phyloP scores from a whole-genome alignment of 2,329 filamentous ascomycete genomes.

The Ascochyta koolunga region DNA sequence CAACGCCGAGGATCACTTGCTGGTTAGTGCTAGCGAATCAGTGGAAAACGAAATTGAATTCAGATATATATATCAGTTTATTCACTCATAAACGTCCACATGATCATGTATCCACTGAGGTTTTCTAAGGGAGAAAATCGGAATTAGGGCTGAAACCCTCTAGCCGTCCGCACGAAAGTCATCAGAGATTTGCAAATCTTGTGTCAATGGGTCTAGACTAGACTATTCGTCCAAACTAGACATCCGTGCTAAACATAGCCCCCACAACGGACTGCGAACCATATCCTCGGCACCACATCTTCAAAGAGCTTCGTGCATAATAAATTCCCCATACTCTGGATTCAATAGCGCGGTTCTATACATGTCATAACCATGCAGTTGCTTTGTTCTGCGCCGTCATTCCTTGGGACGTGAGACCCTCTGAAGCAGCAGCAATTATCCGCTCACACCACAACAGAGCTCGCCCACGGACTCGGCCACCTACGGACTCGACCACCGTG shows the following conservation, averaged over 20 bases:
- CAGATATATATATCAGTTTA: too few species aligned
- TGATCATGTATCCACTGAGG: too few species aligned
- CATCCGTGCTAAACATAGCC: constrained; percentile 16
- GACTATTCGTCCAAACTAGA: neutral
- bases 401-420: neutral
- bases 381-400: neutral
- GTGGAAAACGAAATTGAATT: too few species aligned
- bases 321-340: constrained; percentile 6
- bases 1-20: constrained; percentile 32
- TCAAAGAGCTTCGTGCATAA: constrained; percentile 11
- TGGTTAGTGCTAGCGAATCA: constrained; percentile 10
- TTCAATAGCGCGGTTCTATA: constrained; percentile 15
- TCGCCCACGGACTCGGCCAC: neutral
- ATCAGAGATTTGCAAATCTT: neutral
- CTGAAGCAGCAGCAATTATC: neutral
- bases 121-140: too few species aligned
- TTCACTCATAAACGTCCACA: too few species aligned
- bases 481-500: constrained; percentile 10
- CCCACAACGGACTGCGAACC: constrained; percentile 7
- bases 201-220: neutral
- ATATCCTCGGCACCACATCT: constrained; percentile 1
- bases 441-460: neutral
- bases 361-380: constrained; percentile 6
- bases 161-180: neutral
- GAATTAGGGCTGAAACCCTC: too few species aligned